phyloP scores from a whole-genome alignment of 208 protist genomes.

The Porcisia hertigi region DNA sequence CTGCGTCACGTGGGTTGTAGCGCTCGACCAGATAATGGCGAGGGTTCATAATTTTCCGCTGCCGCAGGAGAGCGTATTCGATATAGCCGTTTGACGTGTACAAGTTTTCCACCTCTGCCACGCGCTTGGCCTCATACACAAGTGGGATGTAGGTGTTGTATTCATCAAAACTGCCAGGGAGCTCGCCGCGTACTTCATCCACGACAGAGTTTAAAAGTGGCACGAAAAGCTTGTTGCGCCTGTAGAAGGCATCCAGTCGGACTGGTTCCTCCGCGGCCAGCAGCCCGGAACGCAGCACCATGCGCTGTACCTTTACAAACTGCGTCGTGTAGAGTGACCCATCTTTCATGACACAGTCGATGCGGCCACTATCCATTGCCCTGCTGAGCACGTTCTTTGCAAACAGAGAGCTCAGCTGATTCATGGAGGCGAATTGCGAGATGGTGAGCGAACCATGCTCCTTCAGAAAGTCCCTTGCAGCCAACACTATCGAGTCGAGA shows the following conservation, averaged over 20 bases:
- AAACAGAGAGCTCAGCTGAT: conserved; percentile 72
- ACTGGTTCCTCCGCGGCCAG: conserved; percentile 62
- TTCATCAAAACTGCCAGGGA: conserved; percentile 62
- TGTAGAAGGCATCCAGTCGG: conserved; percentile 59
- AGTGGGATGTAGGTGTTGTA: conserved; percentile 47
- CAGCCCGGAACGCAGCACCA: conserved; percentile 68
- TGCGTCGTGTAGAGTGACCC: conserved; percentile 66
- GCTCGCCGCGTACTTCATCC: conserved; percentile 33
- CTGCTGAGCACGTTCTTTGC: conserved; percentile 45
- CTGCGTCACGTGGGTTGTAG: conserved; percentile 54
- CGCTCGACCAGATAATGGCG: conserved; percentile 58
- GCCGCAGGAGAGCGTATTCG: conserved; percentile 58
- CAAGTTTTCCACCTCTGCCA: conserved; percentile 64
- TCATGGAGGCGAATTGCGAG: conserved; percentile 53
- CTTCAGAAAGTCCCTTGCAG: conserved; percentile 52
- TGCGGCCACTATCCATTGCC: conserved; percentile 37
- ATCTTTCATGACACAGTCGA: conserved; percentile 54
- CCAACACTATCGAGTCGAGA: conserved; percentile 49
- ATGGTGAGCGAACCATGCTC: conserved; percentile 71
- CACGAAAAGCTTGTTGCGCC: conserved; percentile 52
- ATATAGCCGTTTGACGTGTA: conserved; percentile 81
- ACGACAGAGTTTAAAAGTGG: conserved; percentile 53
- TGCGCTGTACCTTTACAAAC: conserved; percentile 65
- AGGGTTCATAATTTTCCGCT: conserved; percentile 52
- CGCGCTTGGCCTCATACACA: conserved; percentile 48